A percentile compares a stretch with the other conserved stretches of the same genome.
phyloP scores from a whole-genome alignment of 257 asterid genomes.

The Lycium barbarum region DNA sequence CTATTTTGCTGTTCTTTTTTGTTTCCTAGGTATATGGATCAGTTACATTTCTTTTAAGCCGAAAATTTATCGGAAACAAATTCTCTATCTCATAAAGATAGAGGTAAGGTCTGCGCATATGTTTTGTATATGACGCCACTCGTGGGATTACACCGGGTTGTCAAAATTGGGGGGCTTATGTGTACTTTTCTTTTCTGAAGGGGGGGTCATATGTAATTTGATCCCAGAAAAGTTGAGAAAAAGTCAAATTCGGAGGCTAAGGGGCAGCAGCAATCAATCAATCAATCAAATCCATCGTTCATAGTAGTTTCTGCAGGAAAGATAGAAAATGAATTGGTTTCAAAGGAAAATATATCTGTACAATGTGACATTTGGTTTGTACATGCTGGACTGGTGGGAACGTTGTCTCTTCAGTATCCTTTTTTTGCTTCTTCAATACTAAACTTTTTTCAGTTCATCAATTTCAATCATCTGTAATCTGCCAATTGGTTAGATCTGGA shows the following conservation, averaged over 20 bases:
- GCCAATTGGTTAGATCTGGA: conserved; percentile 11
- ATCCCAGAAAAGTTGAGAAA: not conserved
- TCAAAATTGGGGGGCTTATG: not conserved
- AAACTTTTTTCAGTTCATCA: not conserved
- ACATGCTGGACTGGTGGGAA: conserved; percentile 95
- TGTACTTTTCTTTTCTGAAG: not conserved
- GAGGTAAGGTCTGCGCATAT: too few species aligned
- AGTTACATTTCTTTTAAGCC: too few species aligned
- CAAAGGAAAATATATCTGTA: conserved; percentile 81
- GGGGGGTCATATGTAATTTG: not conserved
- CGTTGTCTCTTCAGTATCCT: conserved; percentile 87
- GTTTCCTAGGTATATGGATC: too few species aligned
- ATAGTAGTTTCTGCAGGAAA: not conserved
- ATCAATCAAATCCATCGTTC: not conserved
- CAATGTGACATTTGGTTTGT: conserved; percentile 88
- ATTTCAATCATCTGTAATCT: not conserved
- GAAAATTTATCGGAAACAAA: too few species aligned
- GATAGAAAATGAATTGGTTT: conserved; percentile 62
- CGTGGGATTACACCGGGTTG: too few species aligned
- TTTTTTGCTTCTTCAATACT: not conserved
- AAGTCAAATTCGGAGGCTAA: not conserved
- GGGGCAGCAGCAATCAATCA: not conserved
- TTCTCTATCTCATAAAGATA: too few species aligned
- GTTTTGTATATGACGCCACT: too few species aligned
- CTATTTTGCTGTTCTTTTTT: too few species aligned